Conservation (phyloP, 1,139 yeast genomes). For the Debaryomyces psychrophilus region DNA sequence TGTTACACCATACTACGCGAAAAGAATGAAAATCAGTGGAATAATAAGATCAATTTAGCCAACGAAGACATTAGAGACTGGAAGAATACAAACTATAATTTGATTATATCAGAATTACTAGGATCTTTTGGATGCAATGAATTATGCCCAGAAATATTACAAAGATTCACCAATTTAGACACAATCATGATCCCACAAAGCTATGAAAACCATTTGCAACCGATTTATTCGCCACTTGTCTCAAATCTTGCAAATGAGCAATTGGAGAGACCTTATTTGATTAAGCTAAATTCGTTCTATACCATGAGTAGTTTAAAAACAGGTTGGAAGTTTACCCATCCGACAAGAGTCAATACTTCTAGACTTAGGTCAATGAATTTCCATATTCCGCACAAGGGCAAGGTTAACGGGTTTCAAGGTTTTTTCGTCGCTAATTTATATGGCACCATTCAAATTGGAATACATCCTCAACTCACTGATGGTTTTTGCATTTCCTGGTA, state of each 20-base stretch:
- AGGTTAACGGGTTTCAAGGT: constrained; percentile 74
- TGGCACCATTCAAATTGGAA: constrained; percentile 50
- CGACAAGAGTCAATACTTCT: constrained; percentile 19
- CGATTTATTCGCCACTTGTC: constrained; percentile 56
- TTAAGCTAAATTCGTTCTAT: constrained; percentile 55
- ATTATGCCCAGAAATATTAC: constrained; percentile 76
- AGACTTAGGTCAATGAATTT: background rate
- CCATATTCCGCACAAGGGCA: constrained; percentile 13
- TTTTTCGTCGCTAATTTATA: constrained; percentile 70
- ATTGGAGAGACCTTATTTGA: constrained; percentile 59
- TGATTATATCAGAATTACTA: constrained; percentile 76
- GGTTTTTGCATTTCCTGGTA: constrained; percentile 53
- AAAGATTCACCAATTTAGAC: constrained; percentile 14
- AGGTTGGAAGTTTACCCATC: constrained; percentile 61
- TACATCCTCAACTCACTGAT: constrained; percentile 13
- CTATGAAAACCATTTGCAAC: constrained; percentile 64
- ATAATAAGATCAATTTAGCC: constrained; percentile 48
- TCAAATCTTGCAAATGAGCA: constrained; percentile 10
- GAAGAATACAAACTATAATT: constrained; percentile 40
- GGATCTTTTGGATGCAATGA: constrained; percentile 96
- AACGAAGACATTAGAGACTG: constrained; percentile 60
- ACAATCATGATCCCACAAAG: constrained; percentile 66
- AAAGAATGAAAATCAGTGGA: constrained; percentile 50
- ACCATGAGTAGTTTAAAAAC: constrained; percentile 39
- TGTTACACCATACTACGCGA: constrained; percentile 54